phyloP scores from a whole-genome alignment of 768 basidiomycete species.

The Termitomyces sp. region DNA sequence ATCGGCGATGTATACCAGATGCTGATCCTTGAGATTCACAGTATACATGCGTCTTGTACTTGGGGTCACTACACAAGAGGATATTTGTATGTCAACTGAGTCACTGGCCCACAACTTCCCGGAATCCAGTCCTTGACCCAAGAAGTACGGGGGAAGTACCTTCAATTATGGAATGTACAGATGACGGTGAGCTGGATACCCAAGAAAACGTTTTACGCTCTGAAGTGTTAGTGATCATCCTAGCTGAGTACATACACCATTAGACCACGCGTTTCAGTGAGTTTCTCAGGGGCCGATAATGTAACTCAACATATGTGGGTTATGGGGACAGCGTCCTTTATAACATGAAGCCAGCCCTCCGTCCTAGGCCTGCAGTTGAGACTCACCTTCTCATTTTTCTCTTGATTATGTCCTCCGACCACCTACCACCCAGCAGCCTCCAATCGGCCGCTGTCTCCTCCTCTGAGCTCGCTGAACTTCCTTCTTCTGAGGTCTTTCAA shows the following conservation, averaged over 20 bases:
- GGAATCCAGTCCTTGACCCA: background rate
- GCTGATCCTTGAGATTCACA: background rate
- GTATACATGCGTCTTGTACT: background rate
- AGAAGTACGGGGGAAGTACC: background rate
- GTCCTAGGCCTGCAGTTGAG: background rate
- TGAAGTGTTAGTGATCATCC: background rate
- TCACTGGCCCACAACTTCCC: background rate
- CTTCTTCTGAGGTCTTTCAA: conserved; percentile 10
- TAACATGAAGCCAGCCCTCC: conserved; percentile 1
- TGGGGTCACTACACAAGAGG: background rate
- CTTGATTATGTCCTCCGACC: conserved; percentile 1
- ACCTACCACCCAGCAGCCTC: background rate
- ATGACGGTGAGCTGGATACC: background rate
- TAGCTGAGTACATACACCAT: background rate
- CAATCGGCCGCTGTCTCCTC: conserved; percentile 7
- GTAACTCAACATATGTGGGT: conserved; percentile 1
- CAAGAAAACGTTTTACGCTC: background rate
- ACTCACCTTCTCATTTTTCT: conserved; percentile 1
- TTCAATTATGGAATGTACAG: background rate
- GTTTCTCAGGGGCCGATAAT: conserved; percentile 6
- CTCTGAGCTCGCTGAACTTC: conserved; percentile 6
- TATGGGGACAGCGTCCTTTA: background rate
- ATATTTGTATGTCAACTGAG: background rate
- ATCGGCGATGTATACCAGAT: background rate
- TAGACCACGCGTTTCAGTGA: background rate